Evolutionary conservation across 2,329 filamentous ascomycete species (phyloP), one percentile per base, ranked within the genome.

Genomic region (Gyromitra esculenta): DNA sequence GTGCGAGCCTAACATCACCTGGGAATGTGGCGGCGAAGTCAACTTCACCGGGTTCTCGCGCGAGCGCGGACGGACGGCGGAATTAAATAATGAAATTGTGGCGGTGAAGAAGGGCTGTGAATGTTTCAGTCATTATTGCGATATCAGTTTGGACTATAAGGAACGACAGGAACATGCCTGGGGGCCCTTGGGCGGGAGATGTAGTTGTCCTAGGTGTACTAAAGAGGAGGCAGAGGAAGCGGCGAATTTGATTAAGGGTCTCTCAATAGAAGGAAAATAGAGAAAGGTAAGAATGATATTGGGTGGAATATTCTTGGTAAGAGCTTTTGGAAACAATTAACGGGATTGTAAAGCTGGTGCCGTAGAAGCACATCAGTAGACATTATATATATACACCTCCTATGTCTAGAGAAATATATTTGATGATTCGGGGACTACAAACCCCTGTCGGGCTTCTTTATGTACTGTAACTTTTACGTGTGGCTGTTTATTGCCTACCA

Each of bases 71-170:
- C 87, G 87, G 82, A 81, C 82, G 50, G 80, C 80, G 0, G 83
- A 84, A 0, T 87, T 87, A 0, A 92, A 92, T 0, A 90, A 65
- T 21, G 39, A 73, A 18, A 37, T 73, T 11, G 57, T 77, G n/a
- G 79, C 75, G 5, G 71, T 98, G 80, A 89, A 86, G 81, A 88
- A 89, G 66, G 94, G 92, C 4, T 90, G 97, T 77, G 95, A 99
- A 85, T 90, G 98, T 57, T 83, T 97, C 78, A 97, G 94, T 82
- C 95, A 98, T 84, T 99, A 99, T 83, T 97, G 94, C 83, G 96
- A 98, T 84, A 87, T 97, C 68, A 87, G 89, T 21, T 83, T 98
- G 75, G 87, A 89, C 0, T 94, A 97, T 1, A 88, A 90, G 79
- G 89, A 96, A 82, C 88, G 96, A 73, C 89, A 96, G 77, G 94